Conservation (phyloP, 2,329 filamentous ascomycete species). For the Fusarium sp. region DNA sequence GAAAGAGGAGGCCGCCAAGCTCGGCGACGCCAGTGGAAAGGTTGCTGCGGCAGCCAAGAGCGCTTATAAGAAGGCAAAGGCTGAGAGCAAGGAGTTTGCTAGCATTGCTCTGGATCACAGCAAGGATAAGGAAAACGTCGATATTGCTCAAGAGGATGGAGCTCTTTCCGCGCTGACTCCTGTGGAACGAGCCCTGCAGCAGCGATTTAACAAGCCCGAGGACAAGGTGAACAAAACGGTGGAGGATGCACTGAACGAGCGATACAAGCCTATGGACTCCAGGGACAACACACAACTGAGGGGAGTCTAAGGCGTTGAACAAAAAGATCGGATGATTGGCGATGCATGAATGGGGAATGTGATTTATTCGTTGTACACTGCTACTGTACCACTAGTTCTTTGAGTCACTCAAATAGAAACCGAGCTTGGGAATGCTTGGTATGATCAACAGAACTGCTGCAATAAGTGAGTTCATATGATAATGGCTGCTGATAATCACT, state of each 20-base stretch:
- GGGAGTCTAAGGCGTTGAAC: constrained; percentile 48
- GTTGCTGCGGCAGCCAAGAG: constrained; percentile 52
- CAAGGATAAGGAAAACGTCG: constrained; percentile 52
- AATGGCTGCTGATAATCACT: constrained; percentile 18
- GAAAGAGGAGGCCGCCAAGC: constrained; percentile 48
- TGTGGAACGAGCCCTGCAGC: constrained; percentile 61
- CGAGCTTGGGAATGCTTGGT: constrained; percentile 36
- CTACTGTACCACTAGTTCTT: constrained; percentile 48
- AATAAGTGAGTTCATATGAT: constrained; percentile 13
- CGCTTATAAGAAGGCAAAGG: constrained; percentile 49
- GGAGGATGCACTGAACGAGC: constrained; percentile 64
- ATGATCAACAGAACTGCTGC: constrained; percentile 22
- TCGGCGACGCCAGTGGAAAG: constrained; percentile 37
- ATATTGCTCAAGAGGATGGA: constrained; percentile 52
- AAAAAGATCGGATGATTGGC: constrained; percentile 16
- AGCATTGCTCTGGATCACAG: constrained; percentile 33
- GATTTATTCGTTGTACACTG: constrained; percentile 44
- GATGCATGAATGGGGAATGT: constrained; percentile 28
- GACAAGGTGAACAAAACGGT: constrained; percentile 59
- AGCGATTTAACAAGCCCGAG: constrained; percentile 61
- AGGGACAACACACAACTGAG: constrained; percentile 59
- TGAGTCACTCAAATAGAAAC: constrained; percentile 43
- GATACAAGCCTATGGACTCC: constrained; percentile 63
- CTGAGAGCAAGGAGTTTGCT: constrained; percentile 43
- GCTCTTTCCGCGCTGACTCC: constrained; percentile 49